phyloP scores from a whole-genome alignment of 2,329 filamentous ascomycete species.

The Aspergillus fumigatiaffinis region DNA sequence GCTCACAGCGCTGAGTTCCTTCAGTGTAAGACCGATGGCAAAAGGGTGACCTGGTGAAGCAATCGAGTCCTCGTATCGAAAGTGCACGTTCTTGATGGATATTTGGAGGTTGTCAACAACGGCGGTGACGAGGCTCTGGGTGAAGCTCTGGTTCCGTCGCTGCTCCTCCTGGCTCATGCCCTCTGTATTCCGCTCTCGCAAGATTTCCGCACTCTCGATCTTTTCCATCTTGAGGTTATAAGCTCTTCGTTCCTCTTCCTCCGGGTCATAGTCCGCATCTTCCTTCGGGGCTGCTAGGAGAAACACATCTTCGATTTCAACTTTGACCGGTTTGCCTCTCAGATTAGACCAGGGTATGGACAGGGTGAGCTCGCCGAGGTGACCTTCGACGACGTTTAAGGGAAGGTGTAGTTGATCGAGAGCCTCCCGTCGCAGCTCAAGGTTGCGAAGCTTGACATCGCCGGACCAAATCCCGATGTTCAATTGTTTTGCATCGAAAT shows the following conservation, averaged over 20 bases:
- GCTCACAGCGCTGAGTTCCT: slow-evolving; percentile 95
- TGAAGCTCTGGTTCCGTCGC: slow-evolving; percentile 97
- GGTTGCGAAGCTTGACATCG: slow-evolving; percentile 89
- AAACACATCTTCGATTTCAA: slow-evolving; percentile 96
- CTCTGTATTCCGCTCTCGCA: slow-evolving; percentile 89
- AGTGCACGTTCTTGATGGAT: slow-evolving; percentile 95
- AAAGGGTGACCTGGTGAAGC: slow-evolving; percentile 94
- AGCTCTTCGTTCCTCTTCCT: slow-evolving; percentile 81
- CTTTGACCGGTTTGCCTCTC: slow-evolving; percentile 86
- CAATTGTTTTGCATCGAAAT: slow-evolving; percentile 95
- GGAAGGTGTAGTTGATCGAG: slow-evolving; percentile 95
- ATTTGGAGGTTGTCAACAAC: slow-evolving; percentile 99
- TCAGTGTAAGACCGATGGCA: slow-evolving; percentile 82
- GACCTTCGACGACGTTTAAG: slow-evolving; percentile 93
- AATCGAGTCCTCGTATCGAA: slow-evolving; percentile 96
- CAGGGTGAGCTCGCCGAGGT: slow-evolving; percentile 86
- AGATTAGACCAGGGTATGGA: slow-evolving; percentile 98
- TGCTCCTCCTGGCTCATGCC: slow-evolving; percentile 93
- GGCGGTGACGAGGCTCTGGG: slow-evolving; percentile 87
- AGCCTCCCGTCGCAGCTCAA: slow-evolving; percentile 89
- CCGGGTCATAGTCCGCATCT: slow-evolving; percentile 86
- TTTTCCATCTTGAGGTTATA: slow-evolving; percentile 99
- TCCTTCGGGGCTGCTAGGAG: slow-evolving; percentile 92
- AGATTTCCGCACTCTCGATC: slow-evolving; percentile 88
- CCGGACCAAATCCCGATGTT: slow-evolving; percentile 99